Conservation (phyloP, 192 early-diverging fungal species). For the Entomortierella chlamydospora region DNA sequence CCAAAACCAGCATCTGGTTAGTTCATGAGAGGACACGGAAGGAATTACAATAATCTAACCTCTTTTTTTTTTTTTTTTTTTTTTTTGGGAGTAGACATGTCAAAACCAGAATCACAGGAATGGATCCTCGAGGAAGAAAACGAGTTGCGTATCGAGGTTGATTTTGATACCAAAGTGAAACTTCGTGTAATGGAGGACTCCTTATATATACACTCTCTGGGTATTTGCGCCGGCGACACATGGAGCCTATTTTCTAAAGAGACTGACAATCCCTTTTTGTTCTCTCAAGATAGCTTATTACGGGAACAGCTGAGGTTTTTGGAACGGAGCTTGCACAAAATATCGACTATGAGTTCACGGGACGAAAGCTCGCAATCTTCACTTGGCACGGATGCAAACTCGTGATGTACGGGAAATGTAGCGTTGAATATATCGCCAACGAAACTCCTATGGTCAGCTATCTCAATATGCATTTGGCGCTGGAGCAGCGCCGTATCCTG, state of each 20-base stretch:
- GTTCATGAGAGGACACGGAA: neutral
- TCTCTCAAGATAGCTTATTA: constrained; percentile 60
- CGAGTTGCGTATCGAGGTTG: constrained; percentile 95
- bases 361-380: constrained; percentile 90
- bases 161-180: constrained; percentile 70
- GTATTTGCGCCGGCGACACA: too few species aligned
- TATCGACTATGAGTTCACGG: constrained; percentile 81
- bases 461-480: constrained; percentile 88
- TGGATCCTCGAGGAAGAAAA: constrained; percentile 80
- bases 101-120: constrained; percentile 55
- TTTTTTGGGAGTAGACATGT: neutral
- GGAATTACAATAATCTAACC: too few species aligned
- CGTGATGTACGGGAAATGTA: constrained; percentile 67
- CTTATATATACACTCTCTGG: too few species aligned
- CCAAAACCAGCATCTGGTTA: neutral
- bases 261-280: neutral
- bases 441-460: constrained; percentile 96
- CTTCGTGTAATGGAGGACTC: constrained; percentile 69
- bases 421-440: constrained; percentile 89
- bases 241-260: too few species aligned
- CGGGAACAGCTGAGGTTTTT: constrained; percentile 93
- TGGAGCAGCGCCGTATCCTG: constrained; percentile 78
- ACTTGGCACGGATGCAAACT: constrained; percentile 93
- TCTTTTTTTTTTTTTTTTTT: too few species aligned
- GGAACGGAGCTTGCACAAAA: constrained; percentile 92